Evolutionary conservation across 768 basidiomycete species (phyloP).

Genomic region (Xerocomellus amylosporus): DNA sequence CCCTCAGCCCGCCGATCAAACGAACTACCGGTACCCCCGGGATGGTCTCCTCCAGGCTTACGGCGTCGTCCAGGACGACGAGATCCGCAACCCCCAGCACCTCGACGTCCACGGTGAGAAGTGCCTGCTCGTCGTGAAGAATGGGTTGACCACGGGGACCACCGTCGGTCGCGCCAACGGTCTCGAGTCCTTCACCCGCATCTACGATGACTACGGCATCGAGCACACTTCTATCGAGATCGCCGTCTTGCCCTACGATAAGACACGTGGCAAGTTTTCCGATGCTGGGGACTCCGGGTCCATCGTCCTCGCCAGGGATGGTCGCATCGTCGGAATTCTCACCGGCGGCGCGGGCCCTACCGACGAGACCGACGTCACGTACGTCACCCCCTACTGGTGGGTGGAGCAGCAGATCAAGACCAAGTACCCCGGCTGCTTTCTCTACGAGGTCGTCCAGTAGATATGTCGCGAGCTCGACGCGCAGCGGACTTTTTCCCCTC

Average conservation of each 20-base stretch:
- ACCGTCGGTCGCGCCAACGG: not conserved
- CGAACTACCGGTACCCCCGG: not conserved
- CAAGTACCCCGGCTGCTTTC: too few relatives aligned
- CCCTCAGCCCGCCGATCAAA: not conserved
- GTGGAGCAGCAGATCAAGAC: too few relatives aligned
- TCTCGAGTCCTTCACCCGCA: not conserved
- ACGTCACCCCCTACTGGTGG: too few relatives aligned
- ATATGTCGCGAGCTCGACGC: too few relatives aligned
- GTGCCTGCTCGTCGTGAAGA: not conserved
- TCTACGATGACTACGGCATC: not conserved
- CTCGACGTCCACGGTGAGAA: not conserved
- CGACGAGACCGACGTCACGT: not conserved
- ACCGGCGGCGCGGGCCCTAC: not conserved
- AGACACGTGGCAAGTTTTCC: not conserved
- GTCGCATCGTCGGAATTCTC: not conserved
- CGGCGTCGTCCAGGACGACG: not conserved
- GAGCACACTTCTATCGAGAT: not conserved
- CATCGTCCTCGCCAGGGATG: not conserved
- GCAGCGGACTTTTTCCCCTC: too few relatives aligned
- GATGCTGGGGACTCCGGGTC: not conserved
- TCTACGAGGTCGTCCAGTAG: too few relatives aligned
- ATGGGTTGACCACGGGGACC: not conserved
- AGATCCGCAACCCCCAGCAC: not conserved
- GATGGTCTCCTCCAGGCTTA: not conserved
- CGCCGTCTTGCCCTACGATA: not conserved